Base-by-base conservation (phyloP, 164 flowering plant genomes). In the Piper longum region DNA sequence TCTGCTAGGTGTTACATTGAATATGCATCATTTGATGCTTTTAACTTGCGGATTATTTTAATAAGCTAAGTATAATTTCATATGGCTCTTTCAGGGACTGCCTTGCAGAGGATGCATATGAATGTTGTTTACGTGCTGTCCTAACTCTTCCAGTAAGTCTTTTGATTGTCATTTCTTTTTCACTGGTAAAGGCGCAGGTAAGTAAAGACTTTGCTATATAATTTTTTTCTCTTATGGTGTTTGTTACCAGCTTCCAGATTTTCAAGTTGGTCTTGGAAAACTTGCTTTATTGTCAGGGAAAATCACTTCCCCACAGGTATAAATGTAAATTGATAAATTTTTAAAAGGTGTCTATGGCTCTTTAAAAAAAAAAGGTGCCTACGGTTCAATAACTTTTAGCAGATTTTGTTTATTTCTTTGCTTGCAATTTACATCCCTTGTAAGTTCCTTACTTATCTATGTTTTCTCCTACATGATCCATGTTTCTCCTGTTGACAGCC, bases 221-320 rank as follows among this genome's bases (percentile, higher is more conserved):
- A 12, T 13, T 42, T 43, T 8, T 36, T 48, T 26, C 7, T 14
- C 19, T 26, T 16, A 48, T 57, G 59, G 39, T 59, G 26, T 41
- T 4, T 48, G 19, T 39, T 66, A 18, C 44, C 84, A 92, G 98
- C 69, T 84, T 72, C 83, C 90, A 65, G 95, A 88, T 64, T 90
- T 86, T 71, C 97, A 93, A 76, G 72, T 88, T 69, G 99, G 96
- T 70, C 95, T 90, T 63, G 92, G 82, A 51, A 81, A 80, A 73
- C 89, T 89, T 72, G 87, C 98, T 64, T 39, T 79, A 19, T 67
- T 55, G 59, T 83, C 92, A 26, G 85, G 83, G 55, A 71, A 85
- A 63, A 81, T 87, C 40, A 66, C 78, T 64, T 86, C 95, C 62
- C 69, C 96, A 61, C 87, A 84, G 95, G 98, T 89, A 80, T 62